Percentiles rank a stretch among this genome's conserved stretches.
Conservation (phyloP, 2,329 filamentous ascomycete species). For the Cladosporium sp. region DNA sequence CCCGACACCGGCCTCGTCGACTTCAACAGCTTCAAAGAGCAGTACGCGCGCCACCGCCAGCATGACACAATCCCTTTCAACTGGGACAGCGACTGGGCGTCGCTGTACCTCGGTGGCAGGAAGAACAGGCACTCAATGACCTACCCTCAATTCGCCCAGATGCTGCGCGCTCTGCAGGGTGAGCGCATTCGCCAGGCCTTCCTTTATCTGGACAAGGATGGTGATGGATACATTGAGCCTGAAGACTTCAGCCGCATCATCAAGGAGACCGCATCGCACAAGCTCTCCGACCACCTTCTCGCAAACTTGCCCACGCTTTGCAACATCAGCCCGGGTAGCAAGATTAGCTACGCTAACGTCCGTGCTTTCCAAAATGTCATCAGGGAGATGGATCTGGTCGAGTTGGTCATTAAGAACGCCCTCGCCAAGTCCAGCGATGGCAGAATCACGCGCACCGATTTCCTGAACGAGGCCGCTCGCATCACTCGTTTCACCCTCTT, state of each 20-base stretch:
- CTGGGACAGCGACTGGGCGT: constrained; percentile 96
- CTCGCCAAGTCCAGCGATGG: constrained; percentile 78
- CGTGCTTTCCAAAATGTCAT: constrained; percentile 98
- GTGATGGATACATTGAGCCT: constrained; percentile 90
- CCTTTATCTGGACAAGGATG: constrained; percentile 82
- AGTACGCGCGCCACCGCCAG: constrained; percentile 88
- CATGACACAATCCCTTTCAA: constrained; percentile 83
- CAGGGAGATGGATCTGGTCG: constrained; percentile 94
- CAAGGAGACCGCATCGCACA: constrained; percentile 84
- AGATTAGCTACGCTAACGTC: constrained; percentile 96
- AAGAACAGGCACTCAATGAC: constrained; percentile 86
- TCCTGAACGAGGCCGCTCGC: constrained; percentile 86
- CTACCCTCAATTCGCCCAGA: constrained; percentile 95
- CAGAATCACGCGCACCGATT: constrained; percentile 90
- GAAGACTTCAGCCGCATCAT: constrained; percentile 97
- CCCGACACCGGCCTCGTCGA: constrained; percentile 79
- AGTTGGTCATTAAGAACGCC: constrained; percentile 85
- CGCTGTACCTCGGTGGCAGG: constrained; percentile 84
- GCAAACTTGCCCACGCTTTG: constrained; percentile 87
- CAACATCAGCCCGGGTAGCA: constrained; percentile 86
- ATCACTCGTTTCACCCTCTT: constrained; percentile 93
- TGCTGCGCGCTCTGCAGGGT: constrained; percentile 92
- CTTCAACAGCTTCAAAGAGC: constrained; percentile 77
- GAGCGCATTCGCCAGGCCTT: constrained; percentile 96
- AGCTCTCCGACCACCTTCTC: constrained; percentile 92